A percentile compares a stretch with the other conserved stretches of the same genome.
These are phyloP conservation scores for Arthrobotrys megalospora DNA, from an alignment of 2,329 filamentous ascomycete genomes.

Conservation along the genomic window DNA sequence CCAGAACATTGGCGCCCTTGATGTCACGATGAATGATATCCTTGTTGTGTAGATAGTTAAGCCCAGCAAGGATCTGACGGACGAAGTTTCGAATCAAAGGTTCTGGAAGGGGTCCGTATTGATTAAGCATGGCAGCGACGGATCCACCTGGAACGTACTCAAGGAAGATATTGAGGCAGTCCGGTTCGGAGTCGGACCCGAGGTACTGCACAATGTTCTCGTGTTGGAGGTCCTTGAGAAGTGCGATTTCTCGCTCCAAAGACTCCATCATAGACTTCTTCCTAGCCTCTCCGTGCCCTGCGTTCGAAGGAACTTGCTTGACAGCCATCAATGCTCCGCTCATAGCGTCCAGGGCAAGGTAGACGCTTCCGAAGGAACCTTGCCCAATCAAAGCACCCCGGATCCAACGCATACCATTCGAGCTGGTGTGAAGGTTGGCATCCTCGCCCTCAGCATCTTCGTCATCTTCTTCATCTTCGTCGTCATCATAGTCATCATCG, in stretches of 20 bases:
- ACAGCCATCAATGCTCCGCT: slow-evolving; percentile 98
- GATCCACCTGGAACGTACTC: slow-evolving; percentile 98
- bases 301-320: slow-evolving; percentile 92
- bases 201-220: slow-evolving; percentile 98
- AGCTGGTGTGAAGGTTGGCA: slow-evolving; percentile 67
- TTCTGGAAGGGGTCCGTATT: slow-evolving; percentile 94
- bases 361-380: slow-evolving; percentile 96
- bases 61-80: slow-evolving; percentile 90
- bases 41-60: slow-evolving; percentile 91
- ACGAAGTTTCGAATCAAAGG: slow-evolving; percentile 96
- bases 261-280: slow-evolving; percentile 99
- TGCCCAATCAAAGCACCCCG: slow-evolving; percentile 97
- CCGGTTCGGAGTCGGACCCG: slow-evolving; percentile 90
- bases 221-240: slow-evolving; percentile 93
- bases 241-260: slow-evolving; percentile 93
- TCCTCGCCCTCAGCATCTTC: slow-evolving; percentile 62
- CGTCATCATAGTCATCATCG: slow-evolving; percentile 82
- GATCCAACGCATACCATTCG: slow-evolving; percentile 99
- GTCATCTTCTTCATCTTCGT: slow-evolving; percentile 60
- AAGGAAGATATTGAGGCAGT: slow-evolving; percentile 98
- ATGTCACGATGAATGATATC: slow-evolving; percentile 99
- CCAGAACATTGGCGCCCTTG: slow-evolving; percentile 98
- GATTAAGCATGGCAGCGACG: slow-evolving; percentile 98
- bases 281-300: slow-evolving; percentile 83
- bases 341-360: slow-evolving; percentile 92